phyloP scores from a whole-genome alignment of 768 basidiomycete species.

The Paxillus ammoniavirescens region DNA sequence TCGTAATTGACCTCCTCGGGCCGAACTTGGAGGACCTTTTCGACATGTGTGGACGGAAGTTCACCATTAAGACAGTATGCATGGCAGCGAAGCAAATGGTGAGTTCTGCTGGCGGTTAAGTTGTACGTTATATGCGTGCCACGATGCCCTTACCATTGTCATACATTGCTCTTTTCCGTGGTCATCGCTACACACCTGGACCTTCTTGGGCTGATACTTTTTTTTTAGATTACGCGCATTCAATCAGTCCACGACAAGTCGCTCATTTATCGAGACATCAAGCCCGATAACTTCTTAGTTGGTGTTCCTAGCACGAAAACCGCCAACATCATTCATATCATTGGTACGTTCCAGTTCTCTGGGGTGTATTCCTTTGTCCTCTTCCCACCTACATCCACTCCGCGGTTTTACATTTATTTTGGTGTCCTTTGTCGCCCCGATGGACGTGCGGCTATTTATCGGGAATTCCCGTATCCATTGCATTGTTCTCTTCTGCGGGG shows the following conservation, averaged over 20 bases:
- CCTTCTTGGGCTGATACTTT: slow-evolving; percentile 7
- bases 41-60: slow-evolving; percentile 99
- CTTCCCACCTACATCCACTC: background rate
- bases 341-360: slow-evolving; percentile 51
- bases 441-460: background rate
- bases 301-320: slow-evolving; percentile 90
- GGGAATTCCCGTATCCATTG: background rate
- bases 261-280: slow-evolving; percentile 98
- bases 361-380: slow-evolving; percentile 8
- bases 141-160: background rate
- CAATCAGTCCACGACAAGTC: slow-evolving; percentile 99
- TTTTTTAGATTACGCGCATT: slow-evolving; percentile 81
- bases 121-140: background rate
- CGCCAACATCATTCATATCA: slow-evolving; percentile 85
- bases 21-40: slow-evolving; percentile 97
- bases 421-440: background rate
- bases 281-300: slow-evolving; percentile 98
- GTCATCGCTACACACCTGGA: background rate
- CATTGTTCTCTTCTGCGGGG: background rate
- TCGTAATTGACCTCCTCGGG: slow-evolving; percentile 93
- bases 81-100: slow-evolving; percentile 99
- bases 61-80: slow-evolving; percentile 96
- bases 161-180: slow-evolving; percentile 7
- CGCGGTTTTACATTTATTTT: slow-evolving; percentile 1
- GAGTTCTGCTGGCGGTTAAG: slow-evolving; percentile 23